Conservation (phyloP, 2,329 filamentous ascomycete genomes). For the Phialemonium atrogriseum region DNA sequence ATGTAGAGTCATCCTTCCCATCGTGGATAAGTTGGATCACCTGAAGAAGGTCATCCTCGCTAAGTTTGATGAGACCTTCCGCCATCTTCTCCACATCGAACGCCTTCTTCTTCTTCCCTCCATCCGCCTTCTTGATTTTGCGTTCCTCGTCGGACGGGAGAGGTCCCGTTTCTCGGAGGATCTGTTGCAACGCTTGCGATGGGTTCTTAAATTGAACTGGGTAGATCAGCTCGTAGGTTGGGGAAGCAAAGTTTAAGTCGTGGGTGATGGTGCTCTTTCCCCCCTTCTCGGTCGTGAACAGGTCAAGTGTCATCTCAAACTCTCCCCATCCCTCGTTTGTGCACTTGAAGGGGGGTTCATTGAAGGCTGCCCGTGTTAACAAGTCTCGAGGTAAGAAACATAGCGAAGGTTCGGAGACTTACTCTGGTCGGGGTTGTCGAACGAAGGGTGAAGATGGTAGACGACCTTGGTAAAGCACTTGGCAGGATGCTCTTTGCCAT, state of each 20-base stretch:
- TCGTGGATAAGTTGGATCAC: conserved; percentile 98
- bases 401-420: conserved; percentile 26
- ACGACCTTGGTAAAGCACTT: conserved; percentile 85
- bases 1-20: conserved; percentile 88
- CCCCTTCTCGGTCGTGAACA: conserved; percentile 77
- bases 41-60: conserved; percentile 86
- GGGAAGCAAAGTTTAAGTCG: conserved; percentile 83
- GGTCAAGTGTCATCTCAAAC: conserved; percentile 86
- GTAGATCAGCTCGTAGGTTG: conserved; percentile 77
- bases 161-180: conserved; percentile 75
- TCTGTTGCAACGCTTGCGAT: conserved; percentile 71
- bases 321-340: conserved; percentile 96
- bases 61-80: conserved; percentile 78
- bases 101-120: conserved; percentile 59
- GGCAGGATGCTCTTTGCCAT: conserved; percentile 75
- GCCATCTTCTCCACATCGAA: conserved; percentile 94
- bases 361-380: conserved; percentile 51
- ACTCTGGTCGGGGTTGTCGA: conserved; percentile 82
- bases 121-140: conserved; percentile 56
- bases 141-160: conserved; percentile 67
- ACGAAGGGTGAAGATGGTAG: conserved; percentile 91
- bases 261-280: conserved; percentile 73
- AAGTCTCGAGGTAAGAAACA: background rate
- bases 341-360: conserved; percentile 79
- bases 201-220: conserved; percentile 85